Evolutionary conservation across 768 basidiomycete genomes (phyloP).

Genomic region (Cystobasidium tubakii): DNA sequence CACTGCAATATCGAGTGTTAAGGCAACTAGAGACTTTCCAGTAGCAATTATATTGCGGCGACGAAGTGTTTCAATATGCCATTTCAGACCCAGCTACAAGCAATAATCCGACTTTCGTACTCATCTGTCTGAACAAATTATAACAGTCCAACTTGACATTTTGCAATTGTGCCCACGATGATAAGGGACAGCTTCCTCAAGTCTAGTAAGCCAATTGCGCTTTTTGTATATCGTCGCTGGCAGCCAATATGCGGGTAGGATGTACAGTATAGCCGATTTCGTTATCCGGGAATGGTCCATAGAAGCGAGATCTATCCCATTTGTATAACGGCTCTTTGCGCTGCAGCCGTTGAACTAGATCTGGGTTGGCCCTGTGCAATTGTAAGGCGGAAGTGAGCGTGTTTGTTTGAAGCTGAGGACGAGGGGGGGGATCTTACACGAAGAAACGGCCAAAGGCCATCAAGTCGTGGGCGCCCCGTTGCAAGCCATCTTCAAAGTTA

Average conservation of each 20-base stretch:
- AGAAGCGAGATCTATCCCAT: conserved; percentile 42
- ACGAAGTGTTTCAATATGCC: no score
- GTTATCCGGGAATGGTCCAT: conserved; percentile 47
- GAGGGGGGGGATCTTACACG: neutral
- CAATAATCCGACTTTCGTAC: no score
- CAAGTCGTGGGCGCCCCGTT: conserved; percentile 42
- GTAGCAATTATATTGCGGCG: no score
- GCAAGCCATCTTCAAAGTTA: conserved; percentile 41
- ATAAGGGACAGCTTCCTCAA: neutral
- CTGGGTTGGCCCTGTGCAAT: conserved; percentile 40
- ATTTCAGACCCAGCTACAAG: no score
- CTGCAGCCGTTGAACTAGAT: conserved; percentile 38
- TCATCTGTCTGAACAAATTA: no score
- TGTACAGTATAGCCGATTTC: conserved; percentile 47
- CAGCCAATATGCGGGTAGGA: conserved; percentile 27
- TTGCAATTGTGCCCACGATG: neutral
- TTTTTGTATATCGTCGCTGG: neutral
- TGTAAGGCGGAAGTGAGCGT: neutral
- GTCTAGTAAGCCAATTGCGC: conserved; percentile 8
- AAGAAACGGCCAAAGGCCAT: conserved; percentile 42
- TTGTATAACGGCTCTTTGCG: conserved; percentile 9
- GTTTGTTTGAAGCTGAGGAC: neutral
- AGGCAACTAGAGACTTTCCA: no score
- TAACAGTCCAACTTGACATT: no score
- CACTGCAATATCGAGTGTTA: no score